Conservation (phyloP, 768 basidiomycete species). For the Trametes elegans region DNA sequence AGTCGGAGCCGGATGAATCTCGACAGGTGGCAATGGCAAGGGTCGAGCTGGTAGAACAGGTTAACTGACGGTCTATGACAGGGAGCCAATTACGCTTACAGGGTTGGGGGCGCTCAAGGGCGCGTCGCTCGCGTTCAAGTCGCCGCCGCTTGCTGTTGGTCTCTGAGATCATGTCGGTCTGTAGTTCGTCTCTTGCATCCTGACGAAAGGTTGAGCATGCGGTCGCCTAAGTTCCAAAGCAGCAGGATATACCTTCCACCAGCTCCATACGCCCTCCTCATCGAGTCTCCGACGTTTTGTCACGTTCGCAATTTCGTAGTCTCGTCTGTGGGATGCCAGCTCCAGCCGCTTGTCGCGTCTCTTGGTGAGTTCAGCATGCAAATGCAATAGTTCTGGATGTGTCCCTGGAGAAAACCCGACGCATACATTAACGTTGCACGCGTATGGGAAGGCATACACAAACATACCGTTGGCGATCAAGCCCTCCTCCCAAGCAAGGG, state of each 20-base stretch:
- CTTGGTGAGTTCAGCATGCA: conserved; percentile 75
- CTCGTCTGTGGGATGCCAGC: conserved; percentile 72
- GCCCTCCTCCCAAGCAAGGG: conserved; percentile 82
- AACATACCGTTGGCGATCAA: conserved; percentile 71
- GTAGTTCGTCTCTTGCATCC: conserved; percentile 75
- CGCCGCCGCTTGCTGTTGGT: conserved; percentile 82
- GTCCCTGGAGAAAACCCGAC: conserved; percentile 46
- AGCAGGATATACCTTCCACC: conserved; percentile 72
- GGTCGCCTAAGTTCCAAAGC: conserved; percentile 5
- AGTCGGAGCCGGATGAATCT: conserved; percentile 55
- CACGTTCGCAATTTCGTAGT: conserved; percentile 63
- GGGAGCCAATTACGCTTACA: conserved; percentile 26
- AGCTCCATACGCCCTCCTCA: conserved; percentile 80
- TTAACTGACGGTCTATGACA: neutral
- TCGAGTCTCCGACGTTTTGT: conserved; percentile 63
- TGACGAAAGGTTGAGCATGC: conserved; percentile 30
- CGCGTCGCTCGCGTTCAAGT: conserved; percentile 82
- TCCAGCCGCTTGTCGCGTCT: conserved; percentile 81
- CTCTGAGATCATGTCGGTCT: conserved; percentile 87
- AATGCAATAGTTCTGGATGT: conserved; percentile 83
- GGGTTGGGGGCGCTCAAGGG: conserved; percentile 71
- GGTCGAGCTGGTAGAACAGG: conserved; percentile 46
- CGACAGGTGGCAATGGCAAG: conserved; percentile 53
- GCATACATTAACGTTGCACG: neutral
- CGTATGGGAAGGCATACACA: neutral